Evolutionary conservation across 179 eudicot species (phyloP), one percentile per base, ranked within the genome.

Genomic region (Patellifolia procumbens): DNA sequence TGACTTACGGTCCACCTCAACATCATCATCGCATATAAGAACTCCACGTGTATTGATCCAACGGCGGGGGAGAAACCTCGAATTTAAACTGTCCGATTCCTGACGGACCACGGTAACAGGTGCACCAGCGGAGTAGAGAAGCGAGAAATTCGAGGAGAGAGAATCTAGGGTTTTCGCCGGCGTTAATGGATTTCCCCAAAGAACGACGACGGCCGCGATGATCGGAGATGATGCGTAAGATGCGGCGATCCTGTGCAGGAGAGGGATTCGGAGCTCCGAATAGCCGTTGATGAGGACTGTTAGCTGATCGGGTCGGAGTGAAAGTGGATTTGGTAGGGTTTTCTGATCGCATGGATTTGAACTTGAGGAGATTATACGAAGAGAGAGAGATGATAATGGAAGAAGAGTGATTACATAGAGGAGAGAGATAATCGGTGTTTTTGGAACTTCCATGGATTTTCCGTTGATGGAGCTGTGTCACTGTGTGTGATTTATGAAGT

Each of bases 251-350:
- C 89, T 81, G 78, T 58, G 78, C 73, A 94, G 83, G 48, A 85
- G 88, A 26, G 94, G 87, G 76, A 92, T 84, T 5, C 98, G 94
- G 78, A 83, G 85, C 73, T 89, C 89, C 20, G 96, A 87, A 79
- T 90, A 94, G 68, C 98, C 98, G 81, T 87, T 90, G 82, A 94
- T 90, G 32, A 92, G 75, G 51, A 91, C 96, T 1, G 97, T 92
- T 39, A 87, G 74, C 56, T 91, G 97, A 69, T 92, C 94, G 43
- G 87, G 62, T 68, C 85, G 85, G 76, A 86, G 81, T 45, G 82
- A 73, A 12, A 45, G 85, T 0, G 80, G 87, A 69, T 78, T 72
- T 22, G 83, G 85, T 39, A 68, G 72, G 65, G 75, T 62, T 71
- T 11, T 74, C 17, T 69, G 69, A 70, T 83, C 81, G 80, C 93